Conservation (phyloP, 2,329 filamentous ascomycete species). For the Colletotrichum costaricense region DNA sequence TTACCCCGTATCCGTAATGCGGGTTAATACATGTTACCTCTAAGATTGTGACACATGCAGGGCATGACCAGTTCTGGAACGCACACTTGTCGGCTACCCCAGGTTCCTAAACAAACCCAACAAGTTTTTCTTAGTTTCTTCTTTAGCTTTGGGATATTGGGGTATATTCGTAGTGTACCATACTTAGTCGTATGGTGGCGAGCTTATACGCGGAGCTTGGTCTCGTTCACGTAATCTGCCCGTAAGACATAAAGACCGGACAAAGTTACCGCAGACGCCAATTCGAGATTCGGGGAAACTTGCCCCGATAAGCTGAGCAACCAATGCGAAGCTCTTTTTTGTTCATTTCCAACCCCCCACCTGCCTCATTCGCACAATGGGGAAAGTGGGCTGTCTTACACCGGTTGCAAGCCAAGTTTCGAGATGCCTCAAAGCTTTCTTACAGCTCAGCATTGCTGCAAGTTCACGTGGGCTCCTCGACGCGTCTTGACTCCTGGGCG, state of each 20-base stretch:
- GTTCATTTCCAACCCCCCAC: background rate
- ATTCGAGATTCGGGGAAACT: background rate
- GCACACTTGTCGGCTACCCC: background rate
- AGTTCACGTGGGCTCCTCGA: background rate
- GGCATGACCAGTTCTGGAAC: no score
- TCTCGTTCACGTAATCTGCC: background rate
- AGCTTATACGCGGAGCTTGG: background rate
- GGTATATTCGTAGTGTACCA: background rate
- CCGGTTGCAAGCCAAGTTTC: background rate
- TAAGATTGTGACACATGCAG: background rate
- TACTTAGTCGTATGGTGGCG: no score
- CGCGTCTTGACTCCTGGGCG: background rate
- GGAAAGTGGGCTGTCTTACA: conserved; percentile 1
- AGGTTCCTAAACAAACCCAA: no score
- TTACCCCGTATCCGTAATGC: background rate
- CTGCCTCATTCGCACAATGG: background rate
- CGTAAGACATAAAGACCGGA: background rate
- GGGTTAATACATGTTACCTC: background rate
- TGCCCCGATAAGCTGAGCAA: background rate
- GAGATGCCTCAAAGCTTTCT: conserved; percentile 3
- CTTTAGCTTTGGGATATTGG: background rate
- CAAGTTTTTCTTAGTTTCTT: background rate
- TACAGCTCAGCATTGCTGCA: conserved; percentile 15
- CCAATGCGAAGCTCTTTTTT: background rate
- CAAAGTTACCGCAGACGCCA: background rate